Percentiles rank a stretch among this genome's conserved stretches.
phyloP scores from a whole-genome alignment of 306 rosid genomes.

The Rubus parviflorus region DNA sequence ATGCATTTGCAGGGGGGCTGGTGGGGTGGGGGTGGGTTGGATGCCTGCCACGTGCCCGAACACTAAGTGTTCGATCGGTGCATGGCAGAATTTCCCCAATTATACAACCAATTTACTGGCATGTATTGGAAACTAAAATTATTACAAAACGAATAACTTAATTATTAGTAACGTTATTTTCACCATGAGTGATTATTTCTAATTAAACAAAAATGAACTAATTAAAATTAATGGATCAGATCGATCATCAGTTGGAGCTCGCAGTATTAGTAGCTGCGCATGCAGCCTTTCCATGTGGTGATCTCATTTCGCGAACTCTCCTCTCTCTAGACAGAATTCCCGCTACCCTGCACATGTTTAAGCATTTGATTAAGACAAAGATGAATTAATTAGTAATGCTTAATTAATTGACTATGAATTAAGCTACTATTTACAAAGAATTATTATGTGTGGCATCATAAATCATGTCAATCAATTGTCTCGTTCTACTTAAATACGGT shows the following conservation, averaged over 20 bases:
- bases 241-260: background rate
- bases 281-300: slow-evolving; percentile 25
- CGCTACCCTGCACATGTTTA: slow-evolving; percentile 40
- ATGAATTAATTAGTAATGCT: background rate
- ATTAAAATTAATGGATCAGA: background rate
- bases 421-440: too few relatives aligned
- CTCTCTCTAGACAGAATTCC: slow-evolving; percentile 46
- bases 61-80: too few relatives aligned
- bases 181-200: background rate
- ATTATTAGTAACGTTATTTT: background rate
- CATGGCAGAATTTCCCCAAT: too few relatives aligned
- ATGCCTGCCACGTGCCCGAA: too few relatives aligned
- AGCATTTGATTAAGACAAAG: background rate
- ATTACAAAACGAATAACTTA: background rate
- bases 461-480: too few relatives aligned
- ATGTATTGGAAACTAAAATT: background rate
- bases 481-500: too few relatives aligned
- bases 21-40: too few relatives aligned
- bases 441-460: slow-evolving; percentile 20
- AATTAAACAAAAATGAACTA: background rate
- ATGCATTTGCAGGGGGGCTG: too few relatives aligned
- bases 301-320: slow-evolving; percentile 33
- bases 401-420: too few relatives aligned
- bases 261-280: background rate
- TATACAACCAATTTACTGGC: background rate